phyloP scores from a whole-genome alignment of 768 basidiomycete species.

The Russula sp. region DNA sequence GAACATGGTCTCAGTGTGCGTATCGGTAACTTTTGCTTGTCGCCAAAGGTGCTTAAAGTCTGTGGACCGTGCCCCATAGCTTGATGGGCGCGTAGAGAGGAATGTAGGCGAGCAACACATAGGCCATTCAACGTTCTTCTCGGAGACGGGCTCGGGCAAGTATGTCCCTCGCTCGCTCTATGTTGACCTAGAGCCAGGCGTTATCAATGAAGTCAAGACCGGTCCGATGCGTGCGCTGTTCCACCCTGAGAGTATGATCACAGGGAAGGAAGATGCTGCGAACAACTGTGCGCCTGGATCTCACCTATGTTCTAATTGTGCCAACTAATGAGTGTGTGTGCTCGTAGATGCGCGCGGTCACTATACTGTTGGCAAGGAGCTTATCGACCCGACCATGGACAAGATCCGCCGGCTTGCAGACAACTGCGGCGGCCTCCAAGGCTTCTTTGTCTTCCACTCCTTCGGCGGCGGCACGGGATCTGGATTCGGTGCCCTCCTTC shows the following conservation, averaged over 20 bases:
- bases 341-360: conserved; percentile 88
- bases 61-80: conserved; percentile 38
- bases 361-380: conserved; percentile 97
- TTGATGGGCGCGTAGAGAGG: conserved; percentile 84
- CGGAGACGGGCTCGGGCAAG: conserved; percentile 88
- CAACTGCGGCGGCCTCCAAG: conserved; percentile 94
- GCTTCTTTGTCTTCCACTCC: conserved; percentile 99
- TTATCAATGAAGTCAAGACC: conserved; percentile 89
- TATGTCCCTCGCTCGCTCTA: conserved; percentile 96
- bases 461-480: conserved; percentile 99
- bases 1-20: conserved; percentile 94
- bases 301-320: conserved; percentile 6
- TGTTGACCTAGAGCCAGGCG: conserved; percentile 92
- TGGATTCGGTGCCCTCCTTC: conserved; percentile 92
- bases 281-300: conserved; percentile 76
- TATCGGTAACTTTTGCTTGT: conserved; percentile 18
- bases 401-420: conserved; percentile 91
- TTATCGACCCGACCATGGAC: conserved; percentile 95
- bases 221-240: conserved; percentile 91
- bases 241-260: conserved; percentile 95
- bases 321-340: background rate
- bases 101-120: conserved; percentile 59
- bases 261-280: conserved; percentile 98
- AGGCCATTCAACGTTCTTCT: conserved; percentile 98
- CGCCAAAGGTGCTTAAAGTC: background rate